phyloP scores from a whole-genome alignment of 805 yeast species.

The Hanseniaspora guilliermondii region DNA sequence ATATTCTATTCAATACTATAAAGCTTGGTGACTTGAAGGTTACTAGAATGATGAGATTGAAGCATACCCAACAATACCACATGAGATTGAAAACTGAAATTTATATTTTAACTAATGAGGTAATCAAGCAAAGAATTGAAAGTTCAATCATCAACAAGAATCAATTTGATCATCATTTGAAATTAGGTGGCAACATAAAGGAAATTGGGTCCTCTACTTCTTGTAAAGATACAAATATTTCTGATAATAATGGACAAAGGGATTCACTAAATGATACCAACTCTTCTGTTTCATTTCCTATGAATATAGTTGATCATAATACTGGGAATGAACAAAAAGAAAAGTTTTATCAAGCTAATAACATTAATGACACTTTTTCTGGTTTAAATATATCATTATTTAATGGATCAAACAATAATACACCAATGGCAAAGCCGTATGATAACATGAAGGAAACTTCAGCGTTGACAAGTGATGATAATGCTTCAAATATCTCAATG shows the following conservation, averaged over 20 bases:
- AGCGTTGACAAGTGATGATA: constrained; percentile 2
- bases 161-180: not conserved
- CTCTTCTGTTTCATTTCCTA: not conserved
- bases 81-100: constrained; percentile 69
- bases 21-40: constrained; percentile 49
- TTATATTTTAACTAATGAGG: constrained; percentile 49
- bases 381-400: not conserved
- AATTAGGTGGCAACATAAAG: not conserved
- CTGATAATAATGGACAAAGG: not conserved
- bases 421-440: not conserved
- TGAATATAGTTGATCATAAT: not conserved
- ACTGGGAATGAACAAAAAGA: not conserved
- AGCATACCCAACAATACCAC: constrained; percentile 62
- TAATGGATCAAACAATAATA: not conserved
- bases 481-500: not conserved
- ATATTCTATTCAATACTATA: constrained; percentile 45
- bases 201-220: not conserved
- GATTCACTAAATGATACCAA: not conserved
- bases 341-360: not conserved
- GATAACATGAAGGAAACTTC: not conserved
- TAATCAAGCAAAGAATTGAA: constrained; percentile 51
- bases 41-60: constrained; percentile 55
- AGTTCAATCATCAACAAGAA: constrained; percentile 28
- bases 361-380: not conserved
- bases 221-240: too few relatives aligned